Base-by-base conservation (phyloP, 1,284 basidiomycete species). In the Lignosus rhinocerotis region DNA sequence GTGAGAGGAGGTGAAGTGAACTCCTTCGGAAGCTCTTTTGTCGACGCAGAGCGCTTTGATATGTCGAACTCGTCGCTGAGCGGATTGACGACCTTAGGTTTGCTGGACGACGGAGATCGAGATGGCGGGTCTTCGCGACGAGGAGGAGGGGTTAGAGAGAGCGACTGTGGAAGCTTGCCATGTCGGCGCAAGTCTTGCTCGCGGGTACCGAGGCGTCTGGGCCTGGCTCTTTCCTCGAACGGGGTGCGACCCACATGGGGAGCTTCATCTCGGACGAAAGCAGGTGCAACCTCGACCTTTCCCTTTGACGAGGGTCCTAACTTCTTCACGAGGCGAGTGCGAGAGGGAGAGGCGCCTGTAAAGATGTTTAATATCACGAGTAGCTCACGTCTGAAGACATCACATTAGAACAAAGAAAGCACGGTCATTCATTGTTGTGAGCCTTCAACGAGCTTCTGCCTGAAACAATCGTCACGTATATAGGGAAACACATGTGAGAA, bases 1-100 rank as follows among this genome's bases (percentile, higher is more conserved):
- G 88, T 75, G 17, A 94, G 76, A 0, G 88, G 88, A 1, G 90
- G 87, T 0, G 87, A 86, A 0, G 79, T 69, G 70, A 92, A 91
- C n/a, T 63, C 53, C 5, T 56, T 55, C 0, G 72, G 71, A 6
- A 75, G 67, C 7, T 60, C 39, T 2, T 67, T 47, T 4, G 64
- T 61, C 16, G 72, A 55, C 19, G 67, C 66, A 2, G 68, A 32
- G 0, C 65, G 59, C 5, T 70, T 63, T 5, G 73, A 70, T 17
- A 73, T 65, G 60, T 78, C 77, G 21, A 81, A 78, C 56, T 80
- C 77, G 33, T 72, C 67, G n/a, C 67, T 70, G 11, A 80, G 63
- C 17, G 72, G 69, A 50, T 72, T 73, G n/a, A 66, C 58, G 21
- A 68, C 56, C 48, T 66, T 61, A 8, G 67, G 46, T 43, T 58